Conservation (phyloP, 2,329 filamentous ascomycete species). For the Hortaea werneckii region DNA sequence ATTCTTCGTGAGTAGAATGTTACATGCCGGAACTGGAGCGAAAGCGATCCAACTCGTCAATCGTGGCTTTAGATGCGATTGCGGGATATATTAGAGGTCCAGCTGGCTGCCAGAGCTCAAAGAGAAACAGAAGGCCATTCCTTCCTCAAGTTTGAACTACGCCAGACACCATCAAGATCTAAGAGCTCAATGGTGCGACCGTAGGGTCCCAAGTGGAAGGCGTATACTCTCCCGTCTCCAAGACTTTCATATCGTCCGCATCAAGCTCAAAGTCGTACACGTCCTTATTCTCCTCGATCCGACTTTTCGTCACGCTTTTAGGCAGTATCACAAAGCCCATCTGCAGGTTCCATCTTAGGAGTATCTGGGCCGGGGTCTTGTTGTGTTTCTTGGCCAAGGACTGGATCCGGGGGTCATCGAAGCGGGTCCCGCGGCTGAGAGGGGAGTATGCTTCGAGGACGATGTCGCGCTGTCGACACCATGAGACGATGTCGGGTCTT, state of each 20-base stretch:
- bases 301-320: slow-evolving; percentile 44
- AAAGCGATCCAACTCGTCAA: too few species aligned
- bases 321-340: slow-evolving; percentile 53
- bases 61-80: too few species aligned
- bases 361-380: slow-evolving; percentile 48
- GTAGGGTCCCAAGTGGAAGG: slow-evolving; percentile 42
- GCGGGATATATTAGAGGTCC: too few species aligned
- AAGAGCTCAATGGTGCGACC: slow-evolving; percentile 16
- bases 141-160: too few species aligned
- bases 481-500: slow-evolving; percentile 66
- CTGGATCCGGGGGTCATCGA: slow-evolving; percentile 44
- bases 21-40: too few species aligned
- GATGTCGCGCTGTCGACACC: slow-evolving; percentile 52
- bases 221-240: slow-evolving; percentile 46
- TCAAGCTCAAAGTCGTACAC: slow-evolving; percentile 50
- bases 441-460: slow-evolving; percentile 38
- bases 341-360: slow-evolving; percentile 53
- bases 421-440: slow-evolving; percentile 34
- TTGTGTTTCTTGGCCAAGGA: slow-evolving; percentile 45
- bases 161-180: background rate
- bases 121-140: too few species aligned
- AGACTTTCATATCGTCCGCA: slow-evolving; percentile 46
- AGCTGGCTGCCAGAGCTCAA: too few species aligned
- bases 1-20: too few species aligned
- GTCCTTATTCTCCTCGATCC: slow-evolving; percentile 51